Conservation (phyloP, 352 stramenopile species). For the Blastocystis sp. region DNA sequence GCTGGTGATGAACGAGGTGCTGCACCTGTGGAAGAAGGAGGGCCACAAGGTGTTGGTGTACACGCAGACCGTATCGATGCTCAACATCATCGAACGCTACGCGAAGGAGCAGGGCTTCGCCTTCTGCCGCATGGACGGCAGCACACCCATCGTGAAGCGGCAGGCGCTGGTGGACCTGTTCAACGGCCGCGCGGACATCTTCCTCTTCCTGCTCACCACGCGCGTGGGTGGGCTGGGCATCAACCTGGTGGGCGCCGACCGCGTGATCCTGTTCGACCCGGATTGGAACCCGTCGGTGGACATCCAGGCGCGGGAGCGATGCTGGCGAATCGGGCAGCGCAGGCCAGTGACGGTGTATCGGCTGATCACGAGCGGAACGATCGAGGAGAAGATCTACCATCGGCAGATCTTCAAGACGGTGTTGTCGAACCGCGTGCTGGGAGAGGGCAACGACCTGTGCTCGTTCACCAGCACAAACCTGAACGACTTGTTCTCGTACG, state of each 20-base stretch:
- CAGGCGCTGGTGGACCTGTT: conserved; percentile 91
- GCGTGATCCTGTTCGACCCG: conserved; percentile 94
- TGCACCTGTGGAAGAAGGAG: conserved; percentile 88
- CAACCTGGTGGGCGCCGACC: conserved; percentile 88
- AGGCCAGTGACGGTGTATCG: conserved; percentile 83
- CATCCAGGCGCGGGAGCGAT: conserved; percentile 90
- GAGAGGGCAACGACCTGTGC: conserved; percentile 89
- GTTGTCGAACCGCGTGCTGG: conserved; percentile 90
- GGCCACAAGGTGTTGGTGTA: conserved; percentile 93
- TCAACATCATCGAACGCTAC: conserved; percentile 92
- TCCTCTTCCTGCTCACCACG: conserved; percentile 83
- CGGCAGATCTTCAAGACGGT: conserved; percentile 98
- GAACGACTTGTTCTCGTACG: conserved; percentile 86
- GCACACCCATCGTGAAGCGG: conserved; percentile 86
- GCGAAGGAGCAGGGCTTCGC: conserved; percentile 79
- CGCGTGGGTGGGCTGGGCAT: conserved; percentile 91
- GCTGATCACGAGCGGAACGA: conserved; percentile 91
- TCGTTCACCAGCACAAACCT: conserved; percentile 93
- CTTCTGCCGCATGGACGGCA: conserved; percentile 92
- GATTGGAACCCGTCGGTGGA: conserved; percentile 90
- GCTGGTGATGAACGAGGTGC: conserved; percentile 88
- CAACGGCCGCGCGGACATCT: conserved; percentile 83
- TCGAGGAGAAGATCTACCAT: conserved; percentile 99
- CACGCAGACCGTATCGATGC: conserved; percentile 90
- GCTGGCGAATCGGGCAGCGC: conserved; percentile 88